These are phyloP conservation scores for Nadsonia fulvescens DNA, from an alignment of 805 yeast species.

Conservation along the genomic window DNA sequence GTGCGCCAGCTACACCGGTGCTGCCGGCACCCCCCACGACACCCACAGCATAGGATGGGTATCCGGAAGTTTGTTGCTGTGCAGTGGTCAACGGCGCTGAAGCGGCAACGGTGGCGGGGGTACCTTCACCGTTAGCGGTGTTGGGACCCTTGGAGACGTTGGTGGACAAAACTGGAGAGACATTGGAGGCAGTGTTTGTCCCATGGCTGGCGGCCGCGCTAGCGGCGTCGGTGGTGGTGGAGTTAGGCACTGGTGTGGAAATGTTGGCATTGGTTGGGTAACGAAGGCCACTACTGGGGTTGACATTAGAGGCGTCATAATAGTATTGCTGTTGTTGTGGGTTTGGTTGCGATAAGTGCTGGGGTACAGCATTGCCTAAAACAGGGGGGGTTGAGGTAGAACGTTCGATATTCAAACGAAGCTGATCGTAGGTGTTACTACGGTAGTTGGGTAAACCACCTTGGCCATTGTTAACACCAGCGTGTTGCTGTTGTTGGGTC, in stretches of 20 bases:
- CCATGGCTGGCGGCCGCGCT: conserved; percentile 6
- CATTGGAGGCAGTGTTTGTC: conserved; percentile 5
- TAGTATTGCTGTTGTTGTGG: conserved; percentile 4
- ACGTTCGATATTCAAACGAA: conserved; percentile 5
- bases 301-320: conserved; percentile 2
- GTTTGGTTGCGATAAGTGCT: too few species aligned
- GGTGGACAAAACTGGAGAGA: conserved; percentile 1
- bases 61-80: conserved; percentile 1
- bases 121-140: too few species aligned
- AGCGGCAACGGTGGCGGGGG: conserved; percentile 6
- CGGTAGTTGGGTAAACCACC: conserved; percentile 4
- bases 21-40: too few species aligned
- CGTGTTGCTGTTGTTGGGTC: conserved; percentile 7
- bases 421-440: conserved; percentile 5
- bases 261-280: conserved; percentile 1
- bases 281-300: conserved; percentile 1
- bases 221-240: conserved; percentile 8
- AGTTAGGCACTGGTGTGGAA: conserved; percentile 5
- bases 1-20: too few species aligned
- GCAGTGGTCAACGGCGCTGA: conserved; percentile 3
- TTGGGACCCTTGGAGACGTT: conserved; percentile 2
- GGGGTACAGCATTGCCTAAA: too few species aligned
- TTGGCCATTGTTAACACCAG: conserved; percentile 1
- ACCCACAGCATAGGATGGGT: too few species aligned
- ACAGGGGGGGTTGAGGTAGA: conserved; percentile 7